phyloP scores from a whole-genome alignment of 1,284 basidiomycete genomes.

The Ceratobasidium sp. region DNA sequence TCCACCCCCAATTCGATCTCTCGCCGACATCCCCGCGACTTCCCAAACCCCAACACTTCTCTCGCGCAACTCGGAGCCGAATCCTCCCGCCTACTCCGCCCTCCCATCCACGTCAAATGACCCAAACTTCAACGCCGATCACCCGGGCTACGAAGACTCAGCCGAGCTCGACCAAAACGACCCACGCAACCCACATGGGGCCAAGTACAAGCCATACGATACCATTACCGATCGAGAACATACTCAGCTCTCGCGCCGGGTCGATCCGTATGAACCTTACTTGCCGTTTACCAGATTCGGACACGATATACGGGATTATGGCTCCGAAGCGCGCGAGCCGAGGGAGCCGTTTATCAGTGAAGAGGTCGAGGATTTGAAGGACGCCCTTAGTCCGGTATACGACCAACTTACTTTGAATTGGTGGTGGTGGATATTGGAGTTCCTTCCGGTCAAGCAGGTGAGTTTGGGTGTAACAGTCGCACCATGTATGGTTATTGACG shows the following conservation, averaged over 20 bases:
- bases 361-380: constrained; percentile 44
- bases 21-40: constrained; percentile 48
- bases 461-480: not conserved
- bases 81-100: constrained; percentile 1
- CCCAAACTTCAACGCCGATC: constrained; percentile 28
- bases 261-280: constrained; percentile 31
- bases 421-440: constrained; percentile 49
- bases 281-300: constrained; percentile 29
- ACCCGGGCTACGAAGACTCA: constrained; percentile 14
- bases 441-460: constrained; percentile 45
- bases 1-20: constrained; percentile 25
- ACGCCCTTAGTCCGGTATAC: constrained; percentile 35
- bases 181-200: constrained; percentile 10
- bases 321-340: not conserved
- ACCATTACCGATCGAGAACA: constrained; percentile 25
- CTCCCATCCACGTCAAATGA: constrained; percentile 22
- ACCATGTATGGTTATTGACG: not conserved
- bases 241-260: constrained; percentile 27
- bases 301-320: constrained; percentile 31
- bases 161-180: not conserved
- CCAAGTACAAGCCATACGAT: constrained; percentile 25
- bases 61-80: constrained; percentile 7
- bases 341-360: constrained; percentile 43
- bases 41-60: constrained; percentile 34
- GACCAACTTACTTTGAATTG: constrained; percentile 45